phyloP scores from a whole-genome alignment of 2,329 filamentous ascomycete genomes.

The Cadophora malorum region DNA sequence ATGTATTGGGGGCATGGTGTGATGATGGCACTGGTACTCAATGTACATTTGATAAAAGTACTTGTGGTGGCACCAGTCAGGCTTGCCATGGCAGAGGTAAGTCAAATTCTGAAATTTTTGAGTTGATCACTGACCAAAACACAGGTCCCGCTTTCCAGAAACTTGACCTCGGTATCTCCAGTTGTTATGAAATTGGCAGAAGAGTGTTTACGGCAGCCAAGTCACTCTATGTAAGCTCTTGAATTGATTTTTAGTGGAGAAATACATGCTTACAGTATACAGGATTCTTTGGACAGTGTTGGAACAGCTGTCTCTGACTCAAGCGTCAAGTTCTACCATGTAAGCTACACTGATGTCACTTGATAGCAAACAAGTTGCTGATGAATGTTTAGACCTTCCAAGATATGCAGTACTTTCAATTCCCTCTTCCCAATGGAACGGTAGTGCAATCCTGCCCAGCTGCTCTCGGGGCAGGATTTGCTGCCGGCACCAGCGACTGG shows the following conservation, averaged over 20 bases:
- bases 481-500: slow-evolving; percentile 88
- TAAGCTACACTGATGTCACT: slow-evolving; percentile 6
- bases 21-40: slow-evolving; percentile 78
- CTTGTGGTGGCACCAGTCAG: slow-evolving; percentile 72
- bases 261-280: slow-evolving; percentile 3
- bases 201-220: slow-evolving; percentile 70
- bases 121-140: neutral
- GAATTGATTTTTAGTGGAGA: too few species aligned
- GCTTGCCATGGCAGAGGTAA: slow-evolving; percentile 70
- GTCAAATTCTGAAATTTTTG: neutral
- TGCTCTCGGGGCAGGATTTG: slow-evolving; percentile 88
- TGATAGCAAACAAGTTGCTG: neutral
- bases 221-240: slow-evolving; percentile 55
- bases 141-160: slow-evolving; percentile 67
- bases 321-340: slow-evolving; percentile 78
- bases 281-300: slow-evolving; percentile 41
- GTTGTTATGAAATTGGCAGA: slow-evolving; percentile 77
- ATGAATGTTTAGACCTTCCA: slow-evolving; percentile 63
- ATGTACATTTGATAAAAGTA: slow-evolving; percentile 82
- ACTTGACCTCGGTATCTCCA: slow-evolving; percentile 73
- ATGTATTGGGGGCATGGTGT: slow-evolving; percentile 84
- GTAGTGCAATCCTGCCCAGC: slow-evolving; percentile 79
- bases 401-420: slow-evolving; percentile 79
- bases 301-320: slow-evolving; percentile 60
- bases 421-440: slow-evolving; percentile 75